Evolutionary conservation across 148 eudicot genomes (phyloP).

Genomic region (Cornus controversa): DNA sequence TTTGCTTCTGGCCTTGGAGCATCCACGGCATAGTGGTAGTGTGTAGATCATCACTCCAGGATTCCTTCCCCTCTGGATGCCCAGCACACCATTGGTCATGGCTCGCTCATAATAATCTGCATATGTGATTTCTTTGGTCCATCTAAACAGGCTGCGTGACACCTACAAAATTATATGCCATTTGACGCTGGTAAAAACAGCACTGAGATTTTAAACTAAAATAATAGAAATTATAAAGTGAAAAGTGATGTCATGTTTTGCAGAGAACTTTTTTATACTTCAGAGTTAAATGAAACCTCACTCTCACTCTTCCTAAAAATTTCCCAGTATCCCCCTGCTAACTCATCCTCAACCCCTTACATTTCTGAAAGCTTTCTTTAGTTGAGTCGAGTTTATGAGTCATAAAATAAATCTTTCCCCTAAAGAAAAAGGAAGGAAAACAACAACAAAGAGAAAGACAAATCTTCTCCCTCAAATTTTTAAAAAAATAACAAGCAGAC

Average conservation of each 20-base stretch:
- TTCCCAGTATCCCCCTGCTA: no score
- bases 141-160: constrained; percentile 77
- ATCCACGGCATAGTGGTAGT: constrained; percentile 81
- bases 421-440: no score
- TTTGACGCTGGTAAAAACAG: not conserved
- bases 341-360: not conserved
- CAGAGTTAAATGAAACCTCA: no score
- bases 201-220: not conserved
- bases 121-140: constrained; percentile 82
- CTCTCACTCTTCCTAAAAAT: no score
- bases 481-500: constrained; percentile 21
- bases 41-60: constrained; percentile 93
- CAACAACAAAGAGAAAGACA: no score
- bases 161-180: constrained; percentile 42
- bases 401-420: no score
- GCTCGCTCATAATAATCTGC: constrained; percentile 95
- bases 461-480: not conserved
- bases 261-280: no score
- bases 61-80: constrained; percentile 78
- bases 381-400: no score
- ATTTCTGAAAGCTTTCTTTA: no score
- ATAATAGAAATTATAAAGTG: no score
- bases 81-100: constrained; percentile 76
- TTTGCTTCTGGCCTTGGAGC: constrained; percentile 56
- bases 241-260: no score